Conservation (phyloP, 345 rosid genomes). For the Eucalyptus sp. region DNA sequence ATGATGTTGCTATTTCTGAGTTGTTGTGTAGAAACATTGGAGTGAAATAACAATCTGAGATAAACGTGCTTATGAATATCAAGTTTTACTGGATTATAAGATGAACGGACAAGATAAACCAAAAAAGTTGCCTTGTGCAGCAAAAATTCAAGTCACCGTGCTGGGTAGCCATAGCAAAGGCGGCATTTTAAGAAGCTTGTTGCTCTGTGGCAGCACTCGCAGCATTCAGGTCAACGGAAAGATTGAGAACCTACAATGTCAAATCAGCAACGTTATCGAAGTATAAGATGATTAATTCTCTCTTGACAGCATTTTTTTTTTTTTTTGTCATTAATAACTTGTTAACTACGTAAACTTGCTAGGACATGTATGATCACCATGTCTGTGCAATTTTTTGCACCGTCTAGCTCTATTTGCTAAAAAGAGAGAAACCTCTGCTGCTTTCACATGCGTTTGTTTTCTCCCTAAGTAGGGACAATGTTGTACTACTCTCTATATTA, state of each 20-base stretch:
- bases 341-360: background rate
- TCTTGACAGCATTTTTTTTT: background rate
- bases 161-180: background rate
- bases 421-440: background rate
- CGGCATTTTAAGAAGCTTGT: background rate
- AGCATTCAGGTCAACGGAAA: slow-evolving; percentile 75
- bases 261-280: background rate
- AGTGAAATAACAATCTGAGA: background rate
- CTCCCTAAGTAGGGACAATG: background rate
- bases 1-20: background rate
- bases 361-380: background rate
- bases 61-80: background rate
- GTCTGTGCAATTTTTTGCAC: background rate
- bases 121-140: background rate
- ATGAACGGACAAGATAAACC: background rate
- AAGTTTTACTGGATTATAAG: background rate
- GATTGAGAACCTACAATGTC: slow-evolving; percentile 46
- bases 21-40: background rate
- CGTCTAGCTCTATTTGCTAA: background rate
- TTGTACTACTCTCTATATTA: background rate
- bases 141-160: background rate
- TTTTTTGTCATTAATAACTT: background rate
- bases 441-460: background rate
- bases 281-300: background rate
- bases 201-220: slow-evolving; percentile 51